phyloP scores from a whole-genome alignment of 805 yeast species.

The Priceomyces carsonii region DNA sequence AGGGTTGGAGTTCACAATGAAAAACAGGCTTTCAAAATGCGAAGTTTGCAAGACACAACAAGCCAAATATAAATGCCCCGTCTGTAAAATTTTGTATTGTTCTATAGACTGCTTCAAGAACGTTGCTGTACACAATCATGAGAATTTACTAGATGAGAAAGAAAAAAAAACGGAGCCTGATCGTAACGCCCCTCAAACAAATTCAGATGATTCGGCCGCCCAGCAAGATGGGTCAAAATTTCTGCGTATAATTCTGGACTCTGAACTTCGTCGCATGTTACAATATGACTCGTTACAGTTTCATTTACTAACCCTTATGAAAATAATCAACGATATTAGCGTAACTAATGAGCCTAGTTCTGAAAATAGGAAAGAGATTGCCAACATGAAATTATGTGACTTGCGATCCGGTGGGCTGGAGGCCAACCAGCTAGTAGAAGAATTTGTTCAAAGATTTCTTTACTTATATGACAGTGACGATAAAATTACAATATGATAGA shows the following conservation, averaged over 20 bases:
- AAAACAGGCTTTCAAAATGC: too few species aligned
- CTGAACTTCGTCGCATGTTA: conserved; percentile 36
- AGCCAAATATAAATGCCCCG: conserved; percentile 60
- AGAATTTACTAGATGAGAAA: too few species aligned
- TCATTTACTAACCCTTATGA: conserved; percentile 52
- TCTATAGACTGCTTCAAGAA: conserved; percentile 61
- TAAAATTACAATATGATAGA: background rate
- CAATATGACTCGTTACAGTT: conserved; percentile 53
- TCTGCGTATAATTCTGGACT: background rate
- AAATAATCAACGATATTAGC: conserved; percentile 47
- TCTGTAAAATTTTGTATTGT: conserved; percentile 51
- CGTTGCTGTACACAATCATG: conserved; percentile 34
- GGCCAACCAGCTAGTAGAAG: conserved; percentile 68
- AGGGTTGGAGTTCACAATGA: too few species aligned
- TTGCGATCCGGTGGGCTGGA: conserved; percentile 66
- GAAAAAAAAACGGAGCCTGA: too few species aligned
- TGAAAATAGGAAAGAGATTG: conserved; percentile 60
- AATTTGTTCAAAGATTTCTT: conserved; percentile 51
- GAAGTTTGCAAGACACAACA: conserved; percentile 33
- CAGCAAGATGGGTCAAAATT: conserved; percentile 1
- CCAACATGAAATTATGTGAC: conserved; percentile 59
- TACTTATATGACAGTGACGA: background rate
- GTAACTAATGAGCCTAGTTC: conserved; percentile 49
- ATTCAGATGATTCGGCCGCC: too few species aligned
- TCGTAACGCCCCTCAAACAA: too few species aligned